phyloP scores from a whole-genome alignment of 1,284 basidiomycete species.

The Pseudozyma hubeiensis region DNA sequence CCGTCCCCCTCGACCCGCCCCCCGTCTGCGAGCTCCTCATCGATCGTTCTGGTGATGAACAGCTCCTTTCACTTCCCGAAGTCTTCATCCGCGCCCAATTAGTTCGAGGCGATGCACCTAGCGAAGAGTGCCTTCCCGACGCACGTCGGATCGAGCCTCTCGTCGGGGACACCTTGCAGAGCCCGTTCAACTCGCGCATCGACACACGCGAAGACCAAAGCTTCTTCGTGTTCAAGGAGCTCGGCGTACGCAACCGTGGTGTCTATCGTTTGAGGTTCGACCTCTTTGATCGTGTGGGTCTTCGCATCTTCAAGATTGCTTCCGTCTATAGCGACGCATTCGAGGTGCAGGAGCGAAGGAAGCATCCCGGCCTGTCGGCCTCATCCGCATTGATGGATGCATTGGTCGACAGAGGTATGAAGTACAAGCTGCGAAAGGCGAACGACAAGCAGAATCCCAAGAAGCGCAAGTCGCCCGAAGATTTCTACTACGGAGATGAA shows the following conservation, averaged over 20 bases:
- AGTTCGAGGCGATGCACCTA: conserved; percentile 22
- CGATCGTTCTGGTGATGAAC: conserved; percentile 43
- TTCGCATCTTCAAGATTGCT: conserved; percentile 35
- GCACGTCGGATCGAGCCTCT: conserved; percentile 31
- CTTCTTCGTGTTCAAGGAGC: conserved; percentile 60
- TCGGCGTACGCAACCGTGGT: conserved; percentile 48
- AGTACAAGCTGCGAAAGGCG: conserved; percentile 47
- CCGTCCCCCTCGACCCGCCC: conserved; percentile 46
- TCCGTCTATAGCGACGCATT: conserved; percentile 45
- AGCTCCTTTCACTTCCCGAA: conserved; percentile 46
- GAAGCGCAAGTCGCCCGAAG: conserved; percentile 45
- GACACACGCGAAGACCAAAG: conserved; percentile 46
- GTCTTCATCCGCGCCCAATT: conserved; percentile 45
- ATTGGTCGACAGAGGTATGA: conserved; percentile 43
- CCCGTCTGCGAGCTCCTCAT: conserved; percentile 53
- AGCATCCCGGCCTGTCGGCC: conserved; percentile 36
- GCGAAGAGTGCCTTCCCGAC: conserved; percentile 38
- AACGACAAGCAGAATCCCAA: conserved; percentile 31
- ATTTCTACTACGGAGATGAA: conserved; percentile 37
- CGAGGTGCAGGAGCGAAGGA: conserved; percentile 41
- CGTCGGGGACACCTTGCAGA: conserved; percentile 43
- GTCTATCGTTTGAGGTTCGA: conserved; percentile 54
- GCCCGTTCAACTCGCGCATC: conserved; percentile 44
- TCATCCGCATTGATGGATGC: conserved; percentile 39
- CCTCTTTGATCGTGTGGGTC: conserved; percentile 40